A percentile compares a stretch with the other conserved stretches of the same genome.
phyloP scores from a whole-genome alignment of 305 asterid genomes.

The Fraxinus albicans region DNA sequence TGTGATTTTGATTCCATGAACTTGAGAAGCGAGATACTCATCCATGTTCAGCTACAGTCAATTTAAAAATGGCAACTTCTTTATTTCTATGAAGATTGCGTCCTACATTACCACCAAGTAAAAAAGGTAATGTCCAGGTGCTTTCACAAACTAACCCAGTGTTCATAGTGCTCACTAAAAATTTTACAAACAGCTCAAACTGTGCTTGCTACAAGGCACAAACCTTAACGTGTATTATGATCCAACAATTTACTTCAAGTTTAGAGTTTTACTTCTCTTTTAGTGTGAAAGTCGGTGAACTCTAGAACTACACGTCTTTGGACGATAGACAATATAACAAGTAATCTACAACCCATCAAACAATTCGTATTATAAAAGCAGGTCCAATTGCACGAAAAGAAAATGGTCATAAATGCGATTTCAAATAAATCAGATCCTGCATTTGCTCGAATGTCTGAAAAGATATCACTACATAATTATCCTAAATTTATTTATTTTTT shows the following conservation, averaged over 20 bases:
- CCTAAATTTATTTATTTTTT: neutral
- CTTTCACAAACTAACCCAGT: constrained; percentile 2
- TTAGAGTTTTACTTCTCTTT: neutral
- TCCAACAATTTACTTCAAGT: neutral
- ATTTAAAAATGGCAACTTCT: neutral
- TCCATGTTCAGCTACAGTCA: neutral
- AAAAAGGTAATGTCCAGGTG: neutral
- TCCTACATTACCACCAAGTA: constrained; percentile 1
- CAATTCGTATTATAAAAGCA: neutral
- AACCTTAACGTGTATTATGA: neutral
- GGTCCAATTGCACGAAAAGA: neutral
- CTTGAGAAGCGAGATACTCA: neutral
- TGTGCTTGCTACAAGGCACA: neutral
- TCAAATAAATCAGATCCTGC: constrained; percentile 4
- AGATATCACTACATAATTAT: neutral
- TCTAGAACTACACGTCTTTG: neutral
- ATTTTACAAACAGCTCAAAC: constrained; percentile 7
- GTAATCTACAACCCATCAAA: neutral
- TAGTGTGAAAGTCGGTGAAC: neutral
- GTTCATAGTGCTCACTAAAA: neutral
- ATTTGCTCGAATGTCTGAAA: neutral
- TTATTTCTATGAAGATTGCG: neutral
- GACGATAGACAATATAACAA: neutral
- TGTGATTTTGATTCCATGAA: neutral
- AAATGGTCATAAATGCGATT: neutral